Base-by-base conservation (phyloP, 2,329 filamentous ascomycete species). In the Monilinia vaccinii-corymbosi region DNA sequence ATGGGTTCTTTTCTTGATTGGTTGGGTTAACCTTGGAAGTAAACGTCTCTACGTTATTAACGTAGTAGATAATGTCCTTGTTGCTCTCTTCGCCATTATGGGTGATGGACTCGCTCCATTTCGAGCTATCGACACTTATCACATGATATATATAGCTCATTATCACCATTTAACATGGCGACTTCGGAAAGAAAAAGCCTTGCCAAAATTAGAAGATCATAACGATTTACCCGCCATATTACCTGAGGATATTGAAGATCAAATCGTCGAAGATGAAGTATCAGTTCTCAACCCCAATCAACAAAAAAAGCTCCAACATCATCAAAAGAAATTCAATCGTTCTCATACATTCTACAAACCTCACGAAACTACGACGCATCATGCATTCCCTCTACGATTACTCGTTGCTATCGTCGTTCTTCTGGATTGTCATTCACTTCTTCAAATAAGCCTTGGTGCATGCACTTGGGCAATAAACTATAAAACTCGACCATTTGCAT, bases 1-100 rank as follows among this genome's bases (percentile, higher is more conserved):
- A 0, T 96, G 90, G 91, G 90, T 96, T 1, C 80, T 95, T n/a
- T 94, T 93, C 74, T 77, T 95, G 58, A 96, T 96, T 71, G 89
- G 86, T 16, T 95, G 90, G 90, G 89, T 94, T 70, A 91, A 91
- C 64, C 86, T 93, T 23, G 89, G 88, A 23, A 82, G 83, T 34
- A 78, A 80, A 67, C 87, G 93, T 71, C 75, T 83, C 4, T 93
- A 89, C 64, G 73, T 82, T 42, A 82, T 88, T 66, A 84, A 89
- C 62, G 74, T 89, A 52, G 88, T 89, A 64, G 86, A 89, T 73
- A 85, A 86, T 66, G 78, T 87, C 32, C 77, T 89, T 16, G 86
- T 89, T 8, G 86, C 84, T 13, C 77, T 89, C 8, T 89, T 89
- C 64, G 85, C 82, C 56, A 74, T 89, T 62, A 84, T 89, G 71